Percentiles rank a stretch among this genome's conserved stretches.
phyloP scores from a whole-genome alignment of 2,329 filamentous ascomycete species.

The Fusarium sp. region DNA sequence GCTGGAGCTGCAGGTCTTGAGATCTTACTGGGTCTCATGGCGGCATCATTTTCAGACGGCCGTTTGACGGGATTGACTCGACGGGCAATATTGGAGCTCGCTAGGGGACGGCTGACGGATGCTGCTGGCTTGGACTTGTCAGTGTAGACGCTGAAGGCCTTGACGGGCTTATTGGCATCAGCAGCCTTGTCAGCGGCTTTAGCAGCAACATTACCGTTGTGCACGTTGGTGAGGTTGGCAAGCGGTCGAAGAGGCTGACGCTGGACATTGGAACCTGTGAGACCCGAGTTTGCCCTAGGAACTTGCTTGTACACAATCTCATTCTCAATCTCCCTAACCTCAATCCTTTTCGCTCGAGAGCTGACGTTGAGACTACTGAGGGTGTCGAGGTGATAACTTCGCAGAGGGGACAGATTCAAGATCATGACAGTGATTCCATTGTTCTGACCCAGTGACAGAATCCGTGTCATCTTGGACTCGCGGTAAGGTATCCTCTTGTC shows the following conservation, averaged over 20 bases:
- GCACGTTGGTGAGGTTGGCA: constrained; percentile 78
- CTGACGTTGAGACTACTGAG: constrained; percentile 94
- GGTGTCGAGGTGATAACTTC: constrained; percentile 92
- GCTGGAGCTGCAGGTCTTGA: constrained; percentile 40
- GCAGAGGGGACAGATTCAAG: constrained; percentile 88
- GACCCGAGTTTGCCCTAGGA: constrained; percentile 61
- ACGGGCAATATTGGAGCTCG: constrained; percentile 49
- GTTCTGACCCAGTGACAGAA: constrained; percentile 91
- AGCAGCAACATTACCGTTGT: constrained; percentile 64
- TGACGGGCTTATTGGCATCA: constrained; percentile 72
- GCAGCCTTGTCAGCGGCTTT: constrained; percentile 53
- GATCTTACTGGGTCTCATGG: constrained; percentile 59
- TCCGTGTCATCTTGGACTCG: constrained; percentile 97
- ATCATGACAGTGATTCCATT: constrained; percentile 97
- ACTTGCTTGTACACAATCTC: constrained; percentile 87
- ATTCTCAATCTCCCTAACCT: constrained; percentile 94
- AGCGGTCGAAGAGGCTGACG: constrained; percentile 84
- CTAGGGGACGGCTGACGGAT: constrained; percentile 45
- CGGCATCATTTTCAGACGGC: constrained; percentile 52
- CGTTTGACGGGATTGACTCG: constrained; percentile 53
- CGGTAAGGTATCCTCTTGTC: constrained; percentile 87
- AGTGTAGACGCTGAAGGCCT: constrained; percentile 87
- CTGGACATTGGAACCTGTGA: constrained; percentile 53
- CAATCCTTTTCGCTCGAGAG: constrained; percentile 94
- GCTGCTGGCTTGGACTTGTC: constrained; percentile 69